These are phyloP conservation scores for Fusarium sp. DNA, from an alignment of 2,329 filamentous ascomycete genomes.

Conservation along the genomic window DNA sequence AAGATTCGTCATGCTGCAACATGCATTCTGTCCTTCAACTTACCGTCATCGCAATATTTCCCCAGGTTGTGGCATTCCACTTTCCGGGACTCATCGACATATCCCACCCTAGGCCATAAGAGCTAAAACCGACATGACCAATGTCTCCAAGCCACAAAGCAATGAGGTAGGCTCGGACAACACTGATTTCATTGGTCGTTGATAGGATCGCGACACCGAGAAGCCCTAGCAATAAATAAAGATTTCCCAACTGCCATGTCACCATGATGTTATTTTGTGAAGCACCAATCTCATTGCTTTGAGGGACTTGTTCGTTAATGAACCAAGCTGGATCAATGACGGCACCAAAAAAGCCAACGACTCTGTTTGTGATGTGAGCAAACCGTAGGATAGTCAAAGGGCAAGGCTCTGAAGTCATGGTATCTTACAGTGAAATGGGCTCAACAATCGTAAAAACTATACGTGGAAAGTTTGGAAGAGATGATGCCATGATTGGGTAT, in stretches of 20 bases:
- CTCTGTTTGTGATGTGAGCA: slow-evolving; percentile 54
- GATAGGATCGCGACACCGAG: slow-evolving; percentile 73
- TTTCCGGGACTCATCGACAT: slow-evolving; percentile 63
- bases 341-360: slow-evolving; percentile 69
- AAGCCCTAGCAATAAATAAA: slow-evolving; percentile 74
- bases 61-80: slow-evolving; percentile 81
- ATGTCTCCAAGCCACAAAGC: slow-evolving; percentile 75
- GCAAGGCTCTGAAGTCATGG: slow-evolving; percentile 4
- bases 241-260: slow-evolving; percentile 75
- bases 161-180: slow-evolving; percentile 75
- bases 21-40: slow-evolving; percentile 41
- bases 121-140: slow-evolving; percentile 73
- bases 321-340: slow-evolving; percentile 71
- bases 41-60: slow-evolving; percentile 76
- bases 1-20: background rate
- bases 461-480: slow-evolving; percentile 72
- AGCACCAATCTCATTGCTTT: slow-evolving; percentile 50
- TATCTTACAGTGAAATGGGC: slow-evolving; percentile 73
- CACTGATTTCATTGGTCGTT: slow-evolving; percentile 72
- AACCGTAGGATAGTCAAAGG: background rate
- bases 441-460: slow-evolving; percentile 76
- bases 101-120: slow-evolving; percentile 68
- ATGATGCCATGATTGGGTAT: slow-evolving; percentile 64
- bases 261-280: slow-evolving; percentile 66
- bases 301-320: slow-evolving; percentile 70